Evolutionary conservation across 2,329 filamentous ascomycete genomes (phyloP), one percentile per base, ranked within the genome.

Genomic region (Pseudocercospora vitis): DNA sequence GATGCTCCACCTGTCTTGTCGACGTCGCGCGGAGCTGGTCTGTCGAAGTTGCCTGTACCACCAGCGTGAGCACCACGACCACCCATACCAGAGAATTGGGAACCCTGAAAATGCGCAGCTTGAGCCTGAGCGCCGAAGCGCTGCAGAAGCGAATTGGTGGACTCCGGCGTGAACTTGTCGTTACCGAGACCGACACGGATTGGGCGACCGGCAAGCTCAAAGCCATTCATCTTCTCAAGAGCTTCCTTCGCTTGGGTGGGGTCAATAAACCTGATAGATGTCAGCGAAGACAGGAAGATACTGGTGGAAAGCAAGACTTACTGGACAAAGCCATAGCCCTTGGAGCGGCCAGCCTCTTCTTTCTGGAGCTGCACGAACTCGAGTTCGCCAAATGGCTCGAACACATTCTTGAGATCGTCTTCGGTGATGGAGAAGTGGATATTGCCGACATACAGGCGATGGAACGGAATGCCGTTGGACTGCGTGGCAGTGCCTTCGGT

Each of bases 401-500:
- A 99, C 57, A 99, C 91, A 71, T 92, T 91, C 79, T 92, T 87
- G 62, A 99, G 79, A 75, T 99, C 95, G 72, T 87, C 85, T 76
- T 99, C 94, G 70, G 91, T 96, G 71, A 99, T 95, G 72, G 91
- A 96, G 81, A 99, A 99, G 78, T 99, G 94, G 65, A 99, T 97
- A 72, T 99, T 99, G 74, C 94, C 94, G 64, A 99, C 92, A 73
- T 97, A 99, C 56, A 99, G 87, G 64, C 95, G 89, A 76, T 99
- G 94, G 78, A 97, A 97, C 19, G 94, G 94, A 55, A 95, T 87
- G 57, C 89, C 87, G 70, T 91, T 91, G 56, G 87, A 85, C 64
- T 89, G 83, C 62, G 81, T 84, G 62, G 81, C 80, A 46, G 79
- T 74, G 48, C 81, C 77, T 65, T 94, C 88, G 48, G 88, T 83